phyloP scores from a whole-genome alignment of 2,329 filamentous ascomycete genomes.

The Penicillium glabrum region DNA sequence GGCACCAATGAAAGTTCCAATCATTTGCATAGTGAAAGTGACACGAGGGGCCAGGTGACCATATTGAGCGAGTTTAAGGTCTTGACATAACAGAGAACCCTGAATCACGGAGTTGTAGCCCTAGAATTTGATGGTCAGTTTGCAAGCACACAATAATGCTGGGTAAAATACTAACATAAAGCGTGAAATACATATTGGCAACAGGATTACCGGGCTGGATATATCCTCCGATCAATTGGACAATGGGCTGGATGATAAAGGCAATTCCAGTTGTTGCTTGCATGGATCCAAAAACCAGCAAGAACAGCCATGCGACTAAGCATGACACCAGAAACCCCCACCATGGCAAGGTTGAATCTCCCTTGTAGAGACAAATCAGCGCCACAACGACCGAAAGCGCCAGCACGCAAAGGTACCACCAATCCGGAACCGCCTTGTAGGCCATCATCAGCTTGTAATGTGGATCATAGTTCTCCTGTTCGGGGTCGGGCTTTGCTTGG shows the following conservation, averaged over 20 bases:
- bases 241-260: constrained; percentile 37
- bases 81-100: neutral
- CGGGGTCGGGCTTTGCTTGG: constrained; percentile 5
- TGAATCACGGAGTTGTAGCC: constrained; percentile 29
- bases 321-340: constrained; percentile 47
- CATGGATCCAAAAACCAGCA: constrained; percentile 44
- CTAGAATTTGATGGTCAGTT: constrained; percentile 4
- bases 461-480: constrained; percentile 32
- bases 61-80: constrained; percentile 38
- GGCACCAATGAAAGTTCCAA: constrained; percentile 26
- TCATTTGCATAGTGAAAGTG: constrained; percentile 44
- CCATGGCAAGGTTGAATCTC: constrained; percentile 39
- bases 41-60: constrained; percentile 40
- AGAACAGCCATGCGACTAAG: constrained; percentile 35
- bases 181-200: constrained; percentile 33
- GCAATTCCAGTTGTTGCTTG: constrained; percentile 43
- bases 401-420: constrained; percentile 44
- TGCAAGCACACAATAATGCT: neutral
- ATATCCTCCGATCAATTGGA: constrained; percentile 53
- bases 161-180: constrained; percentile 2
- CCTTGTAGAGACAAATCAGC: constrained; percentile 40
- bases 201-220: constrained; percentile 38
- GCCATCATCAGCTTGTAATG: constrained; percentile 45
- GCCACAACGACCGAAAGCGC: constrained; percentile 27
- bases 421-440: constrained; percentile 45